These are phyloP conservation scores for Atalantia buxifolia DNA, from an alignment of 345 rosid species.

Conservation along the genomic window DNA sequence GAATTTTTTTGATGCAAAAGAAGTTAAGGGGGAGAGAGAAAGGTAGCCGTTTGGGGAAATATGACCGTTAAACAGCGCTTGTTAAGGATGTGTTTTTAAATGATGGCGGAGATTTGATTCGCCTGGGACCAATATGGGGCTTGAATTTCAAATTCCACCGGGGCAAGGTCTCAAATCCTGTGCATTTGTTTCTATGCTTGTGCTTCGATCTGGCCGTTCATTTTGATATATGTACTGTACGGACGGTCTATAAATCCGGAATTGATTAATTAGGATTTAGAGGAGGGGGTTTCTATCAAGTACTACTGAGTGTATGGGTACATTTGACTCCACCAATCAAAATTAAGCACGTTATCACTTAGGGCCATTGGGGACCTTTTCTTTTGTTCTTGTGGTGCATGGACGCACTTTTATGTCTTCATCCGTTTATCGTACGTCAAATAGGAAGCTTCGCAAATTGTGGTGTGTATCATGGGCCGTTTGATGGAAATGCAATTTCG, in stretches of 20 bases:
- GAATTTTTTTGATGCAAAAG: not conserved
- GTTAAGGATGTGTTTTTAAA: conserved; percentile 7
- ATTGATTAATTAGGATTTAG: not conserved
- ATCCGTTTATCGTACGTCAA: too few species aligned
- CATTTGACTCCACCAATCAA: too few species aligned
- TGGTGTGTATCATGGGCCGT: too few species aligned
- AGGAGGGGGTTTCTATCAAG: not conserved
- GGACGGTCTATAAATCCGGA: not conserved
- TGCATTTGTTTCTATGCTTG: not conserved
- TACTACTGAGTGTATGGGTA: not conserved
- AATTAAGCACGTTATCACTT: too few species aligned
- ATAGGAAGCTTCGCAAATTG: too few species aligned
- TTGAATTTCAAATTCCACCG: conserved; percentile 5
- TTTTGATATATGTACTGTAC: not conserved
- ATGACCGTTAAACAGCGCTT: conserved; percentile 37
- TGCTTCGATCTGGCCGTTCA: not conserved
- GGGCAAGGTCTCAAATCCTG: not conserved
- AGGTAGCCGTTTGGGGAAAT: conserved; percentile 21
- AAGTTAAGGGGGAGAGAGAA: not conserved
- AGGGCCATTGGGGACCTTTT: too few species aligned
- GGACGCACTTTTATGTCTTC: too few species aligned
- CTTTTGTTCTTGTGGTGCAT: too few species aligned
- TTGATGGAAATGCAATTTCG: too few species aligned
- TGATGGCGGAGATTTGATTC: not conserved
- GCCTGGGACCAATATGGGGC: not conserved